Evolutionary conservation across 2,329 filamentous ascomycete species (phyloP).

Genomic region (Talaromyces funiculosus): DNA sequence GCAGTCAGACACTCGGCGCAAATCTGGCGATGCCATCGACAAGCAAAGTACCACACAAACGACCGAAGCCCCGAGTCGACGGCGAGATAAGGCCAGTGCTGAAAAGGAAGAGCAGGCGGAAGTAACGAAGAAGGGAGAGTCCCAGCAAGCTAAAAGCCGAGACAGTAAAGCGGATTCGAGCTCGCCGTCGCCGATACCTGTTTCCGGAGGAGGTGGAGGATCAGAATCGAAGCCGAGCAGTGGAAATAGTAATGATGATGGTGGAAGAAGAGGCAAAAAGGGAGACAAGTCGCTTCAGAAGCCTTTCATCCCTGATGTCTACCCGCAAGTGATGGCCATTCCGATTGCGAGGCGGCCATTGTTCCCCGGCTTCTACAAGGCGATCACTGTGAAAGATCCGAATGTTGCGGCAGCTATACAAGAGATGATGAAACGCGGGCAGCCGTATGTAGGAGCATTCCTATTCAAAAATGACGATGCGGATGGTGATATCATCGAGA

Average conservation of each 20-base stretch:
- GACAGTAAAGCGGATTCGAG: slow-evolving; percentile 48
- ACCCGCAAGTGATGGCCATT: slow-evolving; percentile 95
- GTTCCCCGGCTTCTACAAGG: slow-evolving; percentile 98
- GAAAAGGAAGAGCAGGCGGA: slow-evolving; percentile 31
- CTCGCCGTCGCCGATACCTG: slow-evolving; percentile 40
- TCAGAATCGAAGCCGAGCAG: slow-evolving; percentile 50
- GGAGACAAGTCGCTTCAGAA: slow-evolving; percentile 73
- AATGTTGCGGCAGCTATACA: slow-evolving; percentile 88
- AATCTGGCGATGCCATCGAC: slow-evolving; percentile 33
- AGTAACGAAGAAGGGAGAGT: slow-evolving; percentile 38
- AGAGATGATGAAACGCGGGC: slow-evolving; percentile 93
- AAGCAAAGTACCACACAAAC: slow-evolving; percentile 28
- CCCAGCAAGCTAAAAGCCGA: slow-evolving; percentile 26
- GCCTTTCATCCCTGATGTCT: slow-evolving; percentile 84
- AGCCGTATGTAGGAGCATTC: slow-evolving; percentile 96
- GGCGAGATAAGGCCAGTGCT: slow-evolving; percentile 35
- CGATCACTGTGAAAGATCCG: slow-evolving; percentile 90
- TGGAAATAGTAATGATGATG: slow-evolving; percentile 50
- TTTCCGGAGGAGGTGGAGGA: slow-evolving; percentile 24
- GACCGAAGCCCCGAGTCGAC: slow-evolving; percentile 26
- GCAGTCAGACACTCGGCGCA: slow-evolving; percentile 37
- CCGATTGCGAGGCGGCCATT: slow-evolving; percentile 89
- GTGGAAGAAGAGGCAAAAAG: slow-evolving; percentile 67
- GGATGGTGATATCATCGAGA: slow-evolving; percentile 90
- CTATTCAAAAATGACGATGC: slow-evolving; percentile 93